Evolutionary conservation across 148 eudicot genomes (phyloP), one percentile per base, ranked within the genome.

Genomic region (Chenopodium berlandieri): DNA sequence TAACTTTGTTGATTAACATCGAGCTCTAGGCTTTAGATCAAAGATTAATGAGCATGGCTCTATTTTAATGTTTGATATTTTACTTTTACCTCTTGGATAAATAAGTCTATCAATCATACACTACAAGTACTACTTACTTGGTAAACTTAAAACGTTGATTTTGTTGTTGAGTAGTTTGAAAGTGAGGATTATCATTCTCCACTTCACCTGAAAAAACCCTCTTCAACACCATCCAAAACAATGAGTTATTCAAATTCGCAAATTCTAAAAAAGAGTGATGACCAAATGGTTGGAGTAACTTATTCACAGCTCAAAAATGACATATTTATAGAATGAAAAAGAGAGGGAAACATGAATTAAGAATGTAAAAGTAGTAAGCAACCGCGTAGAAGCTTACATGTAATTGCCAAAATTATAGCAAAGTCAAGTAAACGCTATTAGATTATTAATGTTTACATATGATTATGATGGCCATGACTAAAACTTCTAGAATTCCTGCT

Each of bases 381-480:
- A 80, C 40, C 70, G 82, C 82, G 77, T 73, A 44, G 71, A 30
- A 71, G 46, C 23, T 7, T 71, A 4, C 78, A 30, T 80, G 82
- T 44, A 73, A 27, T n/a, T 80, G 71, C 78, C 31, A 0, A 58
- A 37, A 40, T 2, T 2, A 0, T 40, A 34, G 37, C 20, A 6
- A 71, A 72, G 77, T 80, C 77, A 72, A 60, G 77, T 16, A 46
- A 66, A 27, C n/a, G 40, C 5, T 37, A 37, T 5, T 31, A 70
- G 13, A 52, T 7, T 5, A 66, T 14, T 46, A 70, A 5, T 34
- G 37, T 1, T 34, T 17, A 34, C 4, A 19, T 70, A 37, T 1
- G 17, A 32, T 6, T 37, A 22, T 32, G 20, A 67, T 44, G 75
- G 10, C 16, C 54, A 17, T 48, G 46, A 78, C 47, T 12, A 37